Evolutionary conservation across 192 early-diverging fungal species (phyloP), one percentile per base, ranked within the genome.

Genomic region (Podila clonocystis): DNA sequence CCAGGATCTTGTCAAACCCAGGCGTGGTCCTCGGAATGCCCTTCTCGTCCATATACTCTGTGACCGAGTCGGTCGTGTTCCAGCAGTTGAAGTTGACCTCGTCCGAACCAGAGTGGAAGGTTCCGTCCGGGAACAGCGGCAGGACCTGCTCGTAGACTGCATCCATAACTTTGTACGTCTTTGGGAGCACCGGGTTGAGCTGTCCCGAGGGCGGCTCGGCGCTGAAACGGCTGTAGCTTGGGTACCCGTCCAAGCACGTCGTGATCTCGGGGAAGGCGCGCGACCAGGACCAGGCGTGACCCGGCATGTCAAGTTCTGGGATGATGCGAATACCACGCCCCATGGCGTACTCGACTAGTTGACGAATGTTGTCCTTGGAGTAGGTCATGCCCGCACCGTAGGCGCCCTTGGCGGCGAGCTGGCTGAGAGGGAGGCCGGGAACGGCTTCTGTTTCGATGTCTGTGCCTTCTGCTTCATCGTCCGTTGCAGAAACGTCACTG

Each of bases 221-320:
- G 17, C 59, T 76, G 58, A 73, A 78, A 2, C 73, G 58, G 62
- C 76, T 72, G 61, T 74, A 93, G 75, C 68, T 71, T 0, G 91
- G 90, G 65, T 89, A 88, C 45, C 80, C 82, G 70, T 89, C 89
- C 63, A 83, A 64, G 62, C 88, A 93, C 59, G 83, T 80, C 59
- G 87, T 87, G 49, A 90, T 80, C 57, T 88, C 82, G 0, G 88
- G 91, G 34, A 86, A 83, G 59, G 85, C 72, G 58, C 82, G 45
- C 6, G 70, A 77, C 75, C 75, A 77, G 50, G 78, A 85, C 73
- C 73, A 82, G n/a, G 89, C 91, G 72, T 97, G 95, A 0, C 92
- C 95, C 4, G 96, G 96, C 90, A 97, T 94, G 76, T 98, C 95
- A 64, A 97, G 89, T 77, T 98, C 97, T 4, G 95, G 95, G 66